Evolutionary conservation across 2,329 filamentous ascomycete genomes (phyloP).

Genomic region (Sporothrix sp.): DNA sequence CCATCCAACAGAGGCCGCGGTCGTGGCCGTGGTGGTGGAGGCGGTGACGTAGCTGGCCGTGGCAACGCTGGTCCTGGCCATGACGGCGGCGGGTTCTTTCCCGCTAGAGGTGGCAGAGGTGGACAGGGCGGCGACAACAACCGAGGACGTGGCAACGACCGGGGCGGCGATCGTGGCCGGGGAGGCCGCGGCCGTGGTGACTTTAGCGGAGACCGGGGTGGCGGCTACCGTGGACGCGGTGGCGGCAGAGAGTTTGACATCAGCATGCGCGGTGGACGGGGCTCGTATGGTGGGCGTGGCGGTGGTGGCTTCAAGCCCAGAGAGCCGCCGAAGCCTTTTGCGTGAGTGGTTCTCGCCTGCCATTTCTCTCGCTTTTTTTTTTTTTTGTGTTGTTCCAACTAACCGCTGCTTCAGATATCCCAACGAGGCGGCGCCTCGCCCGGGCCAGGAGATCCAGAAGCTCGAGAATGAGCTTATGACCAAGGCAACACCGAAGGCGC

Average conservation of each 20-base stretch:
- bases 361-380: not conserved
- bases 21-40: constrained; percentile 11
- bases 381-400: not conserved
- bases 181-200: constrained; percentile 12
- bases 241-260: constrained; percentile 14
- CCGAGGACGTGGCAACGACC: not conserved
- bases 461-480: constrained; percentile 21
- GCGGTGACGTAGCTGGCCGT: constrained; percentile 7
- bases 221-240: constrained; percentile 19
- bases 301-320: constrained; percentile 1
- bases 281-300: constrained; percentile 10
- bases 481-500: not conserved
- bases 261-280: constrained; percentile 15
- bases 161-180: constrained; percentile 15
- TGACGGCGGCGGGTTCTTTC: not conserved
- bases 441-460: constrained; percentile 23
- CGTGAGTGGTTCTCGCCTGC: not conserved
- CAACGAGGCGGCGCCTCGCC: constrained; percentile 9
- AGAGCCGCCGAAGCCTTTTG: not conserved
- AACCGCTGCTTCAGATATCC: constrained; percentile 6
- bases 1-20: constrained; percentile 2
- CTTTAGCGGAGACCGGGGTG: constrained; percentile 6
- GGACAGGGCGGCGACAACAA: constrained; percentile 14
- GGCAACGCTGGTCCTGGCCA: not conserved
- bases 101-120: constrained; percentile 5